A percentile compares a stretch with the other conserved stretches of the same genome.
These are phyloP conservation scores for Filobasidium floriforme DNA, from an alignment of 768 basidiomycete genomes.

Conservation along the genomic window DNA sequence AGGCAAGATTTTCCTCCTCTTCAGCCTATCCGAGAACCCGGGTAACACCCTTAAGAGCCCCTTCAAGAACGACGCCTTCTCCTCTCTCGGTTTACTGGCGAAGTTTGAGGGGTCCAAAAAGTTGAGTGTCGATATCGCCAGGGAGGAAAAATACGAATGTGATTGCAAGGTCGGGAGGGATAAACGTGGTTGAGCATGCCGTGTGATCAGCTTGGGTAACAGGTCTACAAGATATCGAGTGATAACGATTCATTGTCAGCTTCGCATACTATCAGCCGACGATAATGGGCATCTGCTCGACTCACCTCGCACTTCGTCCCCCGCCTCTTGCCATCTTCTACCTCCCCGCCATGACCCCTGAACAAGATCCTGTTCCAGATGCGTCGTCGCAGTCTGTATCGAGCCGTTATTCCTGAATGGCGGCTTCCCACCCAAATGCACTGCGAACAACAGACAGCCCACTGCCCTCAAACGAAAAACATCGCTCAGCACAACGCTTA, in stretches of 20 bases:
- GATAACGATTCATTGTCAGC: background rate
- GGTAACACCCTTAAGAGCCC: conserved; percentile 72
- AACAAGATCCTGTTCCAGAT: conserved; percentile 39
- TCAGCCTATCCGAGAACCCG: conserved; percentile 77
- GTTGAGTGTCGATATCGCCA: conserved; percentile 90
- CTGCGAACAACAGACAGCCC: conserved; percentile 82
- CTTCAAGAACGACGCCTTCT: conserved; percentile 93
- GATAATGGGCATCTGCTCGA: background rate
- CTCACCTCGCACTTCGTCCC: conserved; percentile 38
- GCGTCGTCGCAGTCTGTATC: conserved; percentile 42
- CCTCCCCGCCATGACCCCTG: conserved; percentile 37
- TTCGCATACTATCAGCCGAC: background rate
- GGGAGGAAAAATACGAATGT: conserved; percentile 85
- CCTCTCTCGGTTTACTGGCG: conserved; percentile 84
- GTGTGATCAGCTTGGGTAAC: conserved; percentile 69
- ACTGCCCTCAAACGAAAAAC: conserved; percentile 53
- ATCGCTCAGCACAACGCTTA: background rate
- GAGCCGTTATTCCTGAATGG: conserved; percentile 73
- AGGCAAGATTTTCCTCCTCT: conserved; percentile 80
- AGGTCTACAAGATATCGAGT: conserved; percentile 53
- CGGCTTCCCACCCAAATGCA: conserved; percentile 76
- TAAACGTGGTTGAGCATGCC: conserved; percentile 64
- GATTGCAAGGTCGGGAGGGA: conserved; percentile 71
- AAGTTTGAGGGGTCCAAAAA: conserved; percentile 95
- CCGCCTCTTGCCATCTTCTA: conserved; percentile 35